Conservation (phyloP, 768 basidiomycete genomes). For the Boletus bicolor region DNA sequence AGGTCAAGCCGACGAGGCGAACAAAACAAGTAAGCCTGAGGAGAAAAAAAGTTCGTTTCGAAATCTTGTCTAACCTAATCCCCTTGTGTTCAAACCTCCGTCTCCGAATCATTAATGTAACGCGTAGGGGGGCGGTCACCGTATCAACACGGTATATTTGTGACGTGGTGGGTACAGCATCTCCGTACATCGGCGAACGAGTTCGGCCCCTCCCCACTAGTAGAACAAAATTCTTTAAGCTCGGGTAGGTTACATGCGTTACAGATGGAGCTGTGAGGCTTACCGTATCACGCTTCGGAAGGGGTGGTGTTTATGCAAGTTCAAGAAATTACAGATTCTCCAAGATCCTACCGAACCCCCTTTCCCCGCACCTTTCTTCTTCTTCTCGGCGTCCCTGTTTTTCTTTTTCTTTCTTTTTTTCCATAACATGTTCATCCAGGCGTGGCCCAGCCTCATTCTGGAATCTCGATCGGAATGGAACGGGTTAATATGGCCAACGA, state of each 20-base stretch:
- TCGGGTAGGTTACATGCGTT: conserved; percentile 11
- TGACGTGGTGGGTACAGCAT: conserved; percentile 17
- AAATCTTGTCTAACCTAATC: conserved; percentile 8
- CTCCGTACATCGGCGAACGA: conserved; percentile 12
- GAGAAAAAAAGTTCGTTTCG: conserved; percentile 1
- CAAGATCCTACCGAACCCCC: background rate
- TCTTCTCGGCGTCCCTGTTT: background rate
- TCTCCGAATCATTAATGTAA: background rate
- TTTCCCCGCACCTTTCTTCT: background rate
- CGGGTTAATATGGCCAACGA: background rate
- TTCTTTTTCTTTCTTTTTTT: background rate
- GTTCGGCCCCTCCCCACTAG: background rate
- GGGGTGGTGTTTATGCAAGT: background rate
- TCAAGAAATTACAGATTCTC: background rate
- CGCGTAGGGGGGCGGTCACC: background rate
- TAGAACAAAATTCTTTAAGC: background rate
- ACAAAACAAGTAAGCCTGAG: background rate
- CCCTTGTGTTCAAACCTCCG: conserved; percentile 5
- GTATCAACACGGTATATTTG: conserved; percentile 19
- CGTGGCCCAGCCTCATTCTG: no score
- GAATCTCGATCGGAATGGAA: conserved; percentile 9
- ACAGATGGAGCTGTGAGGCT: background rate
- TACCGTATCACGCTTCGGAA: background rate
- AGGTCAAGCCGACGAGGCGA: background rate
- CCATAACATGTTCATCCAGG: background rate